phyloP scores from a whole-genome alignment of 1,284 basidiomycete genomes.

The Ceratobasidium sp. region DNA sequence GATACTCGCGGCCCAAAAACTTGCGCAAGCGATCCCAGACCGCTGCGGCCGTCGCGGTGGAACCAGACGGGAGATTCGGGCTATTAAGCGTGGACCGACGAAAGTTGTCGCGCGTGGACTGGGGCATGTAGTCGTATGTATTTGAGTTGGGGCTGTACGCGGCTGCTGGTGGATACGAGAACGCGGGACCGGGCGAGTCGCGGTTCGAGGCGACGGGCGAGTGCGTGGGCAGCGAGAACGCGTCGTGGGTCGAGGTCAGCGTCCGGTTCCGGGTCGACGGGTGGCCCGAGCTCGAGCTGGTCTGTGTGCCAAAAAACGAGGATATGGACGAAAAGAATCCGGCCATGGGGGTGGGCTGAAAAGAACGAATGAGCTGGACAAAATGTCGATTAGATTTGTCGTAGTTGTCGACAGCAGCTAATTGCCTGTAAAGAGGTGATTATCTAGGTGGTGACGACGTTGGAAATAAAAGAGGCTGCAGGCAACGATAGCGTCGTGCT shows the following conservation, averaged over 20 bases:
- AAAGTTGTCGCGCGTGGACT: constrained; percentile 47
- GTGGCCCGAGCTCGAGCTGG: constrained; percentile 9
- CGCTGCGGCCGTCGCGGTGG: constrained; percentile 65
- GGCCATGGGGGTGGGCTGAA: constrained; percentile 7
- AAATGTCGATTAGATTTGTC: not conserved
- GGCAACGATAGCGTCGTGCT: not conserved
- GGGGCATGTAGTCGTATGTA: constrained; percentile 51
- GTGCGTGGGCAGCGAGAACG: constrained; percentile 80
- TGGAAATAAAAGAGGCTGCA: not conserved
- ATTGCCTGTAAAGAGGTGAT: too few species aligned
- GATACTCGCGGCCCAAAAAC: constrained; percentile 86
- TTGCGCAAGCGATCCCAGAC: constrained; percentile 85
- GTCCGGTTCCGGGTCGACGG: constrained; percentile 68
- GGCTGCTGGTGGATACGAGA: constrained; percentile 51
- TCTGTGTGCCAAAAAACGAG: constrained; percentile 34
- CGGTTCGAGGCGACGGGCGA: constrained; percentile 66
- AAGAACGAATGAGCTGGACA: constrained; percentile 18
- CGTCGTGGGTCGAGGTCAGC: constrained; percentile 79
- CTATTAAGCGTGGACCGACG: constrained; percentile 38
- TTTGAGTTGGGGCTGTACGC: constrained; percentile 43
- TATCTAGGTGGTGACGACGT: not conserved
- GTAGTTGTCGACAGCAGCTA: not conserved
- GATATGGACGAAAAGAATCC: constrained; percentile 25
- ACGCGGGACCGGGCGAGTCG: constrained; percentile 45
- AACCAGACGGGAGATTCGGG: constrained; percentile 54